Percentiles rank a stretch among this genome's conserved stretches.
phyloP scores from a whole-genome alignment of 164 flowering plant species.

The Aristolochia californica region DNA sequence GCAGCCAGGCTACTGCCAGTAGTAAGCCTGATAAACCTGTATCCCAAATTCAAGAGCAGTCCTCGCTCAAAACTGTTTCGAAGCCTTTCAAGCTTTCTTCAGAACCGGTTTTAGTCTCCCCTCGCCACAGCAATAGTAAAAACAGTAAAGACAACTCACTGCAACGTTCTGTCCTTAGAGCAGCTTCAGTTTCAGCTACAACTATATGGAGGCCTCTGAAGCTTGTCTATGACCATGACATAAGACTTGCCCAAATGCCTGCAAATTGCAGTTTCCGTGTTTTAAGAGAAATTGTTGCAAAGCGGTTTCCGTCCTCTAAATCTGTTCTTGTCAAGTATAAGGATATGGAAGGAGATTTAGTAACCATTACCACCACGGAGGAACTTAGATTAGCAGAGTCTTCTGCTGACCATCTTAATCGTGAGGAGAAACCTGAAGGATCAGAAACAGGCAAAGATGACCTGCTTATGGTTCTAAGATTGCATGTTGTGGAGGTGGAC shows the following conservation, averaged over 20 bases:
- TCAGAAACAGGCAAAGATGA: constrained; percentile 29
- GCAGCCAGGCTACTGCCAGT: constrained; percentile 2
- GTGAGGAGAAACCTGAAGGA: constrained; percentile 8
- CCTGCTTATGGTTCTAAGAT: constrained; percentile 47
- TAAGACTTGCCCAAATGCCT: constrained; percentile 87
- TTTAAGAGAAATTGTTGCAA: constrained; percentile 70
- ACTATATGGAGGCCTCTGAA: constrained; percentile 68
- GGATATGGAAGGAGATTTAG: constrained; percentile 90
- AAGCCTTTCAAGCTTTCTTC: constrained; percentile 48
- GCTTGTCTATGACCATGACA: constrained; percentile 94
- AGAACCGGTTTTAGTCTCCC: not conserved
- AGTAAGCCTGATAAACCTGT: constrained; percentile 31
- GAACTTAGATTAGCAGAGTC: constrained; percentile 88
- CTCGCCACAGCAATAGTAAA: not conserved
- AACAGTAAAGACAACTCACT: not conserved
- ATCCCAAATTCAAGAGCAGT: constrained; percentile 12
- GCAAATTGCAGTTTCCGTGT: constrained; percentile 59
- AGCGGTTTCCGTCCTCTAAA: constrained; percentile 73
- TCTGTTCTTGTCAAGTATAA: constrained; percentile 83
- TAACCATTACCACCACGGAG: constrained; percentile 68
- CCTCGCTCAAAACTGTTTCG: constrained; percentile 37
- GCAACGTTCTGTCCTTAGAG: constrained; percentile 9
- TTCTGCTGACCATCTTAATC: constrained; percentile 31
- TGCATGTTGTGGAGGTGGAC: constrained; percentile 85
- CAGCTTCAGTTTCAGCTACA: constrained; percentile 10